Evolutionary conservation across 1,284 basidiomycete genomes (phyloP), one percentile per base, ranked within the genome.

Genomic region (Testicularia cyperi): DNA sequence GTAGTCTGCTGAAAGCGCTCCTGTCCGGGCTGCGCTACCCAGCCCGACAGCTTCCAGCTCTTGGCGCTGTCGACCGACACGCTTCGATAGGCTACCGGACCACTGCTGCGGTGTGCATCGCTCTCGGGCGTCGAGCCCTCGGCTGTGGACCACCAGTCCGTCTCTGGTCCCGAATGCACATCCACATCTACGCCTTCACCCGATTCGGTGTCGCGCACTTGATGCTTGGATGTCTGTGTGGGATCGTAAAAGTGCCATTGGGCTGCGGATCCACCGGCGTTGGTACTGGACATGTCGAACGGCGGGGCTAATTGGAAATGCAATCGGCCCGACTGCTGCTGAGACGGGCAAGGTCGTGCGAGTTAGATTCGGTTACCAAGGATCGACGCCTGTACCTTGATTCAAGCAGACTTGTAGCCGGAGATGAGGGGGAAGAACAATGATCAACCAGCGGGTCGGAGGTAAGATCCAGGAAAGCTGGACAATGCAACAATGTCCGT

Each of bases 1-100:
- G 55, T 58, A 5, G 55, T 47, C n/a, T 58, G 55, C 16, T 58
- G 55, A 19, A 52, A 58, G 1, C 55, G 31, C 20, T 58, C 55
- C 4, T 13, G 24, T 14, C 55, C 55, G 10, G 40, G 10, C 26
- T 58, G 55, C 0, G 14, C 20, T 13, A 52, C 22, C 7, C 21
- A 14, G 24, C 44, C 55, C 9, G 38, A 40, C 1, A 58, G 38
- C 26, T 18, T 44, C 37, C 39, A 58, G 14, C 33, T 21, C 10
- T 36, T 22, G 13, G 8, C 9, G 4, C 36, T 8, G 1, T 8
- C 3, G 5, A 49, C 28, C 4, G 5, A 23, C 6, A 18, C 25
- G 3, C 23, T 19, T 10, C 41, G 42, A 29, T 58, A 52, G 4
- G 35, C 37, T 6, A 58, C 30, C 9, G 55, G 55, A 5, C 48